Evolutionary conservation across 257 asterid species (phyloP).

Genomic region (Eucommia ulmoides): DNA sequence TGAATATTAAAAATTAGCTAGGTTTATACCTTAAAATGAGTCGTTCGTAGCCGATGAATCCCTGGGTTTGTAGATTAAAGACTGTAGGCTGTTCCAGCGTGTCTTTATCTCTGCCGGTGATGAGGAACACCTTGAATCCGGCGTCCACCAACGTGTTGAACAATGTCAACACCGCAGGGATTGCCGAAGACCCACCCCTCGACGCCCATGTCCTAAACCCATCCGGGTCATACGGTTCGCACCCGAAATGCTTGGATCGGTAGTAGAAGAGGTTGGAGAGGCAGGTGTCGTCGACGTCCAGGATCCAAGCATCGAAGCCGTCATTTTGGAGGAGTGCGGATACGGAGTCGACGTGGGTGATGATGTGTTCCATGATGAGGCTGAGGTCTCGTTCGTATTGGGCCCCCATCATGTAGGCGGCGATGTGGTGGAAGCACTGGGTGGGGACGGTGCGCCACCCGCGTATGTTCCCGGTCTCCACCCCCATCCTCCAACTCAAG

Average conservation of each 20-base stretch:
- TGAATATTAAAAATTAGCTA: too few relatives aligned
- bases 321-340: conserved; percentile 17
- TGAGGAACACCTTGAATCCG: conserved; percentile 43
- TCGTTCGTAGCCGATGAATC: conserved; percentile 37
- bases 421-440: conserved; percentile 32
- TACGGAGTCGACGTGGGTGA: conserved; percentile 21
- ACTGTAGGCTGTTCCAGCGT: conserved; percentile 34
- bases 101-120: conserved; percentile 49
- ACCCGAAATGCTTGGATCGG: conserved; percentile 31
- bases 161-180: conserved; percentile 35
- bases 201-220: conserved; percentile 54
- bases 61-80: conserved; percentile 29
- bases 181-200: conserved; percentile 25
- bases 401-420: conserved; percentile 35
- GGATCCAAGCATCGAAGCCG: conserved; percentile 53
- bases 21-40: conserved; percentile 49
- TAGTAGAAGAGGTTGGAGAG: conserved; percentile 45
- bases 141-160: conserved; percentile 24
- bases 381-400: conserved; percentile 37
- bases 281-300: conserved; percentile 61
- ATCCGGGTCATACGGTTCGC: conserved; percentile 46
- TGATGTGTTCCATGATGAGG: conserved; percentile 26
- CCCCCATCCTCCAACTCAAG: conserved; percentile 61
- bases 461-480: conserved; percentile 54
- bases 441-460: conserved; percentile 51